These are phyloP conservation scores for Cucurbitaria berberidis DNA, from an alignment of 2,329 filamentous ascomycete genomes.

Conservation along the genomic window DNA sequence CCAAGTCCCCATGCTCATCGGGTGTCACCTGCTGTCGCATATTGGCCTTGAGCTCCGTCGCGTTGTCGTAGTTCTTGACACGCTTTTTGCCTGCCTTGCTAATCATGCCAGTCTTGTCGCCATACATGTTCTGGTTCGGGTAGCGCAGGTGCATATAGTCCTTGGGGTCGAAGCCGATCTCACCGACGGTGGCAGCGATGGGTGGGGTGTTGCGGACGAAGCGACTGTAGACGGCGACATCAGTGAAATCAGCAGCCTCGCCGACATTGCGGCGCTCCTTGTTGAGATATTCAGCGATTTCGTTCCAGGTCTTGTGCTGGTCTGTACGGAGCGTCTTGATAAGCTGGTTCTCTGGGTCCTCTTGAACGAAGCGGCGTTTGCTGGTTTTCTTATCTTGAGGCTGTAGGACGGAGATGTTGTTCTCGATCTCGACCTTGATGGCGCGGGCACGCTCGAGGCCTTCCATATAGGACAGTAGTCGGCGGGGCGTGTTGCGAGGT, in stretches of 20 bases:
- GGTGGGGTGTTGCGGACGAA: slow-evolving; percentile 41
- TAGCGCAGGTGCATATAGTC: slow-evolving; percentile 45
- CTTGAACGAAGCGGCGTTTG: slow-evolving; percentile 9
- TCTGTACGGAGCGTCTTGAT: slow-evolving; percentile 42
- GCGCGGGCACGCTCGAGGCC: slow-evolving; percentile 22
- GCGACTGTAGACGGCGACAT: slow-evolving; percentile 45
- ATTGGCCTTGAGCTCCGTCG: slow-evolving; percentile 31
- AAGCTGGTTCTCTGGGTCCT: slow-evolving; percentile 40
- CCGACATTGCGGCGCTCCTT: slow-evolving; percentile 19
- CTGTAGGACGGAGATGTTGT: slow-evolving; percentile 19
- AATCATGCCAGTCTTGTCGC: slow-evolving; percentile 2
- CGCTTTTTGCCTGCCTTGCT: slow-evolving; percentile 30
- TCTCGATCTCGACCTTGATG: slow-evolving; percentile 21
- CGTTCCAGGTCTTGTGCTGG: slow-evolving; percentile 33
- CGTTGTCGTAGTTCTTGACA: slow-evolving; percentile 26
- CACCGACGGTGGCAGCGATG: slow-evolving; percentile 25
- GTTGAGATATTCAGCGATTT: slow-evolving; percentile 38
- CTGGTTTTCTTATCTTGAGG: slow-evolving; percentile 1
- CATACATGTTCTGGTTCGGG: slow-evolving; percentile 13
- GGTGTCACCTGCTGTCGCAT: slow-evolving; percentile 18
- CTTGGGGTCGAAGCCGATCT: slow-evolving; percentile 39
- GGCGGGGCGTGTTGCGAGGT: neutral
- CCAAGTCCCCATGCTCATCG: slow-evolving; percentile 17
- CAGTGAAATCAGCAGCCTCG: slow-evolving; percentile 29
- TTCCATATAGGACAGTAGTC: slow-evolving; percentile 7